A percentile compares a stretch with the other conserved stretches of the same genome.
These are phyloP conservation scores for Biscogniauxia sp. DNA, from an alignment of 2,329 filamentous ascomycete genomes.

Conservation along the genomic window DNA sequence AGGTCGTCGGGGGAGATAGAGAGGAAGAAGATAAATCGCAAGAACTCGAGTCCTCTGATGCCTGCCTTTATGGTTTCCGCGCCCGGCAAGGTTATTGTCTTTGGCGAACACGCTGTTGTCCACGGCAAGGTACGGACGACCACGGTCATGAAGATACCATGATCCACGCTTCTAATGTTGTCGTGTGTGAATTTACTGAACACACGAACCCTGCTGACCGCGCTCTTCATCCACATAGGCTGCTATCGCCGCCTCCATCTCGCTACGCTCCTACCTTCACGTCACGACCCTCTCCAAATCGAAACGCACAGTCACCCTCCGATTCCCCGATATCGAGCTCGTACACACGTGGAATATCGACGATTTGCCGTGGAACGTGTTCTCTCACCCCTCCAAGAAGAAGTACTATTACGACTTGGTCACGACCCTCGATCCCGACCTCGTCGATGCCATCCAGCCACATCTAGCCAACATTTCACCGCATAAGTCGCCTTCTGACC, in stretches of 20 bases:
- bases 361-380: conserved; percentile 80
- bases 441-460: conserved; percentile 77
- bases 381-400: conserved; percentile 80
- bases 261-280: conserved; percentile 91
- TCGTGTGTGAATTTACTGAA: neutral
- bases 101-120: conserved; percentile 97
- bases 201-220: conserved; percentile 3
- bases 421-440: conserved; percentile 77
- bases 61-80: conserved; percentile 97
- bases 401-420: conserved; percentile 92
- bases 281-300: conserved; percentile 94
- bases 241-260: conserved; percentile 92
- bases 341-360: conserved; percentile 94
- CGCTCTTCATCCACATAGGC: conserved; percentile 47
- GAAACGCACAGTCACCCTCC: conserved; percentile 79
- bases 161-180: neutral
- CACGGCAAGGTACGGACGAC: conserved; percentile 72
- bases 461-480: conserved; percentile 71
- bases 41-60: conserved; percentile 65
- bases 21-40: conserved; percentile 47
- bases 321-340: conserved; percentile 87
- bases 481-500: conserved; percentile 63
- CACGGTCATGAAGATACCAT: too few species aligned
- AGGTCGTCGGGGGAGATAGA: conserved; percentile 29
- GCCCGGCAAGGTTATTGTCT: conserved; percentile 96